Conservation (phyloP, 768 basidiomycete genomes). For the Lepiota subincarnata region DNA sequence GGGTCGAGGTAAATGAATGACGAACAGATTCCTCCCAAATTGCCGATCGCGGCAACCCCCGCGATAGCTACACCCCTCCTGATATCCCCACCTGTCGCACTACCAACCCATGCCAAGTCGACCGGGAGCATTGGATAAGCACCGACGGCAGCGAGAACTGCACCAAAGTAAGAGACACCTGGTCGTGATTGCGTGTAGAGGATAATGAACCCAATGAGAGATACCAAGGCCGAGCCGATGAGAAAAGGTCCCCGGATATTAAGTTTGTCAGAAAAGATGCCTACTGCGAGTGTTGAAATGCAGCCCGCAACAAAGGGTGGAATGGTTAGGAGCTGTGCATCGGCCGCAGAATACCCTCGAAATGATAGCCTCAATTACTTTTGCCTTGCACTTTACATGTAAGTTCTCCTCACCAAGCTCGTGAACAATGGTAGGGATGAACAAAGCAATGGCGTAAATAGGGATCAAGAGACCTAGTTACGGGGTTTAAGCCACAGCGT, state of each 20-base stretch:
- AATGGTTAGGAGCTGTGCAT: slow-evolving; percentile 46
- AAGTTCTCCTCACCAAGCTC: slow-evolving; percentile 25
- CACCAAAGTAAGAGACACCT: slow-evolving; percentile 41
- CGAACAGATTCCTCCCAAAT: slow-evolving; percentile 44
- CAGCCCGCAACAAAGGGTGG: slow-evolving; percentile 48
- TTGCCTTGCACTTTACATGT: too few relatives aligned
- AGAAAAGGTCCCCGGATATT: slow-evolving; percentile 47
- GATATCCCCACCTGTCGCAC: slow-evolving; percentile 52
- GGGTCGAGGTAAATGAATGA: slow-evolving; percentile 36
- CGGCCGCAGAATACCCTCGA: slow-evolving; percentile 35
- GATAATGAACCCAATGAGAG: slow-evolving; percentile 49
- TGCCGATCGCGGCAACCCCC: slow-evolving; percentile 52
- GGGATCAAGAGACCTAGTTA: slow-evolving; percentile 35
- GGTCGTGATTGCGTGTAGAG: slow-evolving; percentile 33
- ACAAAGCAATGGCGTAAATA: slow-evolving; percentile 41
- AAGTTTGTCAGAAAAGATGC: slow-evolving; percentile 38
- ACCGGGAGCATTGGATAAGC: slow-evolving; percentile 48
- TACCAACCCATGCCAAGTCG: slow-evolving; percentile 51
- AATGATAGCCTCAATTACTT: too few relatives aligned
- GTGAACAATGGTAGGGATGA: slow-evolving; percentile 47
- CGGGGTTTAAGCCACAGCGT: neutral
- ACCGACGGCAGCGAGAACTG: slow-evolving; percentile 47
- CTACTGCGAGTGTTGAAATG: slow-evolving; percentile 36
- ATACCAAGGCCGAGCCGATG: slow-evolving; percentile 34
- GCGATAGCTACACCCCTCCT: slow-evolving; percentile 41